phyloP scores from a whole-genome alignment of 768 basidiomycete species.

The Tricholoma sp. region DNA sequence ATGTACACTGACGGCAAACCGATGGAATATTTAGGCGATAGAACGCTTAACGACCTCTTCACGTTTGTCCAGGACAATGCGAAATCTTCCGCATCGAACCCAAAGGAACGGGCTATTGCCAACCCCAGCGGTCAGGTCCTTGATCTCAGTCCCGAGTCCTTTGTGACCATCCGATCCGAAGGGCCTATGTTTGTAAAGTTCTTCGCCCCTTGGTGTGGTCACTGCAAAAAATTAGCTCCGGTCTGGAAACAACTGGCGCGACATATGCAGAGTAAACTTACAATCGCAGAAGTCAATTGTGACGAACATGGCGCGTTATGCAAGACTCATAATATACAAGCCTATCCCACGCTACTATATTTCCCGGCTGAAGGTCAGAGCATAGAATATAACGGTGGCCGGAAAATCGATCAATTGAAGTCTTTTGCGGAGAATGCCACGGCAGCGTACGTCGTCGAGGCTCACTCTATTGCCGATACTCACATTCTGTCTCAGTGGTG shows the following conservation, averaged over 20 bases:
- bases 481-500: constrained; percentile 18
- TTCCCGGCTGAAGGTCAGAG: constrained; percentile 49
- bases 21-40: constrained; percentile 48
- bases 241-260: constrained; percentile 73
- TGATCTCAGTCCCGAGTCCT: constrained; percentile 30
- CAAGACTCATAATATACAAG: constrained; percentile 55
- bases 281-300: constrained; percentile 86
- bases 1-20: constrained; percentile 64
- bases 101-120: constrained; percentile 19
- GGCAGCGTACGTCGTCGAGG: constrained; percentile 50
- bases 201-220: constrained; percentile 96
- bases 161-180: constrained; percentile 32
- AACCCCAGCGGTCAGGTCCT: constrained; percentile 36
- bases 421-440: constrained; percentile 73
- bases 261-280: constrained; percentile 64
- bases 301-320: constrained; percentile 71
- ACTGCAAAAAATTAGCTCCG: constrained; percentile 92
- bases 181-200: constrained; percentile 57
- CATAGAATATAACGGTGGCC: constrained; percentile 71
- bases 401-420: constrained; percentile 67
- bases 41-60: constrained; percentile 51
- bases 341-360: constrained; percentile 82
- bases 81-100: constrained; percentile 9
- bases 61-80: constrained; percentile 48
- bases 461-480: neutral